These are phyloP conservation scores for Gossypium gossypioides DNA, from an alignment of 441 rosid genomes.

Conservation along the genomic window DNA sequence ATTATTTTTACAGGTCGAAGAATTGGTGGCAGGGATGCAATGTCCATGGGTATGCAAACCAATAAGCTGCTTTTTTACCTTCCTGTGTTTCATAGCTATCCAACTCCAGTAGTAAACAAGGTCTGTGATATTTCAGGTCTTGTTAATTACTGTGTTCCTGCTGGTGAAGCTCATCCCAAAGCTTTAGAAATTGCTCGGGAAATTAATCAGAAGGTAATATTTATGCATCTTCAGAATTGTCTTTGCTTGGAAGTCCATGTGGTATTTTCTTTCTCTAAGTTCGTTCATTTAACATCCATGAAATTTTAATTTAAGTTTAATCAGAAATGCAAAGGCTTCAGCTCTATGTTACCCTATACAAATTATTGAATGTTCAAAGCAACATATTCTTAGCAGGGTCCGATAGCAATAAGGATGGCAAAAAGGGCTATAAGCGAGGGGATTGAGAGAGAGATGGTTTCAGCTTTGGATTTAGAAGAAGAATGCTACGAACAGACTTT, in stretches of 20 bases:
- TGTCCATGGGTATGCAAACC: slow-evolving; percentile 40
- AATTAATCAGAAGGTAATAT: slow-evolving; percentile 61
- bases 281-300: slow-evolving; percentile 7
- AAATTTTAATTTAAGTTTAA: background rate
- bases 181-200: slow-evolving; percentile 72
- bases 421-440: slow-evolving; percentile 65
- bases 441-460: slow-evolving; percentile 35
- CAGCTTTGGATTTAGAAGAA: slow-evolving; percentile 65
- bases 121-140: slow-evolving; percentile 37
- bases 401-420: slow-evolving; percentile 71
- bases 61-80: background rate
- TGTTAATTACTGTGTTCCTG: slow-evolving; percentile 58
- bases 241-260: background rate
- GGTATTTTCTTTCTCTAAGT: background rate
- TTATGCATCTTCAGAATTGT: background rate
- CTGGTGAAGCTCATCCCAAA: slow-evolving; percentile 60
- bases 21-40: slow-evolving; percentile 63
- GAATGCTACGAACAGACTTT: slow-evolving; percentile 54
- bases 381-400: slow-evolving; percentile 45
- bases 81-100: background rate
- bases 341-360: background rate
- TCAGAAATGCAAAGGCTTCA: background rate
- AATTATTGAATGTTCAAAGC: background rate
- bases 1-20: slow-evolving; percentile 72
- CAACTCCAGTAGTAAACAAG: slow-evolving; percentile 4